Evolutionary conservation across 768 basidiomycete genomes (phyloP).

Genomic region (Hygrocybe punicea): DNA sequence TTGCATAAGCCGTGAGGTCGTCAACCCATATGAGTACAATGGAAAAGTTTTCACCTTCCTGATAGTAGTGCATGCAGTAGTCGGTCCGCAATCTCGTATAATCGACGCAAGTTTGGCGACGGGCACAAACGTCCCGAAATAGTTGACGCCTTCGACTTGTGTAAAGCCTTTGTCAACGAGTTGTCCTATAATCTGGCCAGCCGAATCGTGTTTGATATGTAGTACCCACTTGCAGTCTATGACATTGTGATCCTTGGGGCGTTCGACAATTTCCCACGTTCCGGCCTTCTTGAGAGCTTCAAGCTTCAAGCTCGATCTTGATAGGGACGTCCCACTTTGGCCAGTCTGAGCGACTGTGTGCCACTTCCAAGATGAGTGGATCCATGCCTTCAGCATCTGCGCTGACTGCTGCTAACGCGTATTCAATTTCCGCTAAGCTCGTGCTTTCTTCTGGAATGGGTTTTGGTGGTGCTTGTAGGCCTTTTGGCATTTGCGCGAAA

Average conservation of each 20-base stretch:
- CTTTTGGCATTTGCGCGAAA: background rate
- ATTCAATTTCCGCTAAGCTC: background rate
- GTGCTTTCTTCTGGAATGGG: background rate
- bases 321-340: conserved; percentile 24
- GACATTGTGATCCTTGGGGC: conserved; percentile 27
- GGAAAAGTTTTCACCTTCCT: no score
- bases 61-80: no score
- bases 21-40: no score
- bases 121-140: no score
- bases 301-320: conserved; percentile 18
- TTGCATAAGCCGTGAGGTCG: no score
- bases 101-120: no score
- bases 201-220: no score
- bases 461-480: background rate
- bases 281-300: conserved; percentile 29
- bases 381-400: conserved; percentile 17
- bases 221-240: conserved; percentile 39
- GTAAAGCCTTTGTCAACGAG: no score
- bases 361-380: conserved; percentile 13
- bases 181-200: no score
- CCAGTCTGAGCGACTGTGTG: conserved; percentile 13
- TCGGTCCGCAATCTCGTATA: no score
- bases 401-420: conserved; percentile 11
- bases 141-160: no score
- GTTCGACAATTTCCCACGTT: conserved; percentile 29